Conservation (phyloP, 257 asterid species). For the Knoxia roxburghii region DNA sequence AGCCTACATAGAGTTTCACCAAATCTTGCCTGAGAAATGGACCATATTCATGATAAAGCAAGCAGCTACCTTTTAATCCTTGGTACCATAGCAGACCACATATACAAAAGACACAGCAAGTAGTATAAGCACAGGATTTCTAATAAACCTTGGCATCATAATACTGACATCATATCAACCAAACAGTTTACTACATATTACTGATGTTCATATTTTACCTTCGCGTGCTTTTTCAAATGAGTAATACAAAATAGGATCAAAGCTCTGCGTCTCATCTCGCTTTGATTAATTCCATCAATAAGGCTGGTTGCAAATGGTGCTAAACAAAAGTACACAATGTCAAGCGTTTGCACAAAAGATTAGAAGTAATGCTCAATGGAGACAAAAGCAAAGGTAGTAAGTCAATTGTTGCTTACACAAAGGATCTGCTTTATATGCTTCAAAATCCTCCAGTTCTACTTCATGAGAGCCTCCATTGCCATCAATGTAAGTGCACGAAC, state of each 20-base stretch:
- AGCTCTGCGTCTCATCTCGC: constrained; percentile 81
- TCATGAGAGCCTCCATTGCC: constrained; percentile 46
- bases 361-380: neutral
- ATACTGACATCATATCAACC: neutral
- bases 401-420: constrained; percentile 48
- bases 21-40: neutral
- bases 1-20: neutral
- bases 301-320: constrained; percentile 63
- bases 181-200: no score
- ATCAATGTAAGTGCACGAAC: constrained; percentile 67
- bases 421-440: constrained; percentile 56
- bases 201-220: constrained; percentile 34
- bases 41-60: neutral
- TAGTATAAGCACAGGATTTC: neutral
- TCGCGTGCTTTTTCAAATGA: constrained; percentile 53
- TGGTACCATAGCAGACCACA: neutral
- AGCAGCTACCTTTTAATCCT: neutral
- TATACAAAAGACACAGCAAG: neutral
- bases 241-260: constrained; percentile 77
- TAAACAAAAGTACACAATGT: constrained; percentile 22
- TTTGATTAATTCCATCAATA: constrained; percentile 79
- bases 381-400: constrained; percentile 8
- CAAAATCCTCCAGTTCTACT: constrained; percentile 49
- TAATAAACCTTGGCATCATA: neutral
- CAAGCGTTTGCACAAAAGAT: neutral